Base-by-base conservation (phyloP, 2,329 filamentous ascomycete species). In the Phyllosticta capitalensis region DNA sequence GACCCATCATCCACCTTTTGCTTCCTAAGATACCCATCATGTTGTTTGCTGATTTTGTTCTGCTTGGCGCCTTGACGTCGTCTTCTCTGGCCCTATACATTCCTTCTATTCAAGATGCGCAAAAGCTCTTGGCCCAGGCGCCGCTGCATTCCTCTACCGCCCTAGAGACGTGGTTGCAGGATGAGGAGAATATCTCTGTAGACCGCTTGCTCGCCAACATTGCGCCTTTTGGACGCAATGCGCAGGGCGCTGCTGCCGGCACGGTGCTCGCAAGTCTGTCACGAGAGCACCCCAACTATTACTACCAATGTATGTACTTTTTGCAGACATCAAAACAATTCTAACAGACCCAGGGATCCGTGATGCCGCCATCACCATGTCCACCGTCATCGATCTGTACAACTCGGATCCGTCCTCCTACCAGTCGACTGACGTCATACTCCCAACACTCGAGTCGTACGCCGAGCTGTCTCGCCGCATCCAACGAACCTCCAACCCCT, bases 231-330 rank as follows among this genome's bases (percentile, higher is more conserved):
- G 75, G 75, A 6, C 62, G 64, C 9, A 75, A 76, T 57, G 67
- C 72, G 1, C 58, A 64, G 54, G 68, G 67, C 19, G 74, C 72
- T 5, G 71, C 66, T 5, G 65, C 68, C 21, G 76, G 75, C 30
- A 73, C 72, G 3, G 74, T 77, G 1, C 66, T 78, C 33, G 75
- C 76, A 24, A 77, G 75, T 58, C 75, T 75, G 3, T 76, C 72
- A 17, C 70, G 66, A 26, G 61, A 69, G 2, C 65, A 67, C 19
- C 75, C 76, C 10, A 68, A 77, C 61, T 77, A 78, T 63, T 77
- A 71, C 65, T 78, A 72, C 62, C 75, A 77, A 64, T 78, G 75
- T 74, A 54, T 9, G 67, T 58, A n/a, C 5, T 26, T 51, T 10
- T n/a, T 22, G 6, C 12, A 3, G 7, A 17, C n/a, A 6, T n/a